Base-by-base conservation (phyloP, 2,329 filamentous ascomycete species). In the Neonectria faginata region DNA sequence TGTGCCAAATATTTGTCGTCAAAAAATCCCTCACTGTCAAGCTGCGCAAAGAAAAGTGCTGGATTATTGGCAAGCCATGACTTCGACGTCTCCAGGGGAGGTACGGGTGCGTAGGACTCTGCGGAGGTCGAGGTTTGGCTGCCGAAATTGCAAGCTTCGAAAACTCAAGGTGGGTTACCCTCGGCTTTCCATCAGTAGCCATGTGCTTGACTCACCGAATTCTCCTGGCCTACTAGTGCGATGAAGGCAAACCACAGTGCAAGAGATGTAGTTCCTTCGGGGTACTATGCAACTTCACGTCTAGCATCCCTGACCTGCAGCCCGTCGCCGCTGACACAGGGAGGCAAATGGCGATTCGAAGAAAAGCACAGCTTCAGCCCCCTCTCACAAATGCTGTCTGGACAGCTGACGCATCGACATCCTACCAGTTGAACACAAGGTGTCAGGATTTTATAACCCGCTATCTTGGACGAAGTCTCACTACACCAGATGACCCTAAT, bases 91-190 rank as follows among this genome's bases (percentile, higher is more conserved):
- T 0, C 12, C 20, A 7, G 33, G 9, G 4, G 42, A 66, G 11
- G 3, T 1, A 0, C 51, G n/a, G 1, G 16, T n/a, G 9, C 16
- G 57, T 5, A 36, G 57, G 29, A 22, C 25, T 12, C 14, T 25
- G 44, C 62, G 75, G 33, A 79, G 82, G 61, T 84, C 83, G 16
- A 79, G 81, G 71, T 78, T 75, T 64, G 83, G 84, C 36, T 86
- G 84, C 57, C 79, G 81, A 11, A 85, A 85, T 67, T 86, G 84
- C 74, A 85, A 85, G 70, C 78, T 85, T 5, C 70, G 84, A 63
- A 84, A 84, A 67, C 64, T 85, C 58, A 85, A 84, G 77, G 83
- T 83, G 25, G 3, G 67, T 55, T 7, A 3, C 4, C 42, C 27
- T n/a, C 27, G 2, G n/a, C n/a, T 42, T 4, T 12, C 14, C 11